Percentiles rank a stretch among this genome's conserved stretches.
Evolutionary conservation across 768 basidiomycete species (phyloP).

Genomic region (Tricholoma sp.): DNA sequence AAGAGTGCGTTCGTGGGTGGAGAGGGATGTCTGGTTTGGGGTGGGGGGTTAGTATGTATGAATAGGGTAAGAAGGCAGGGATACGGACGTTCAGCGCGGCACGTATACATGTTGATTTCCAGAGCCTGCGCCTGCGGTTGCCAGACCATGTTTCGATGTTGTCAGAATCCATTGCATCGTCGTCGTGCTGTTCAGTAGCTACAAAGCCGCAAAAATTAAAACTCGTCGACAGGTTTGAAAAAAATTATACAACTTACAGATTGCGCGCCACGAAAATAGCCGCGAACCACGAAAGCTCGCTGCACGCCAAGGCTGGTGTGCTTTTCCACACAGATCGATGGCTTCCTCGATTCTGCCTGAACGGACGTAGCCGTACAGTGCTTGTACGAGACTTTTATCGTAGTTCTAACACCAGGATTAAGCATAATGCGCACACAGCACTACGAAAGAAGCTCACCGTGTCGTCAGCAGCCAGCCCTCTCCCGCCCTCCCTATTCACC

Average conservation of each 20-base stretch:
- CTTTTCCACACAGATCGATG: conserved; percentile 71
- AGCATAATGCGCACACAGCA: background rate
- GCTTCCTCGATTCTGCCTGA: conserved; percentile 85
- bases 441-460: conserved; percentile 44
- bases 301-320: conserved; percentile 89
- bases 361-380: conserved; percentile 77
- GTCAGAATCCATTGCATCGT: conserved; percentile 45
- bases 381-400: conserved; percentile 73
- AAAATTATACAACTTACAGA: conserved; percentile 41
- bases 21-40: background rate
- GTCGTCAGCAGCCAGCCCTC: conserved; percentile 69
- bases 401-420: conserved; percentile 47
- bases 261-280: conserved; percentile 69
- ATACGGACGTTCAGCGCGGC: conserved; percentile 69
- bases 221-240: too few relatives aligned
- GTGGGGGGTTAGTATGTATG: background rate
- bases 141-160: conserved; percentile 62
- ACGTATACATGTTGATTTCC: conserved; percentile 83
- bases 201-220: background rate
- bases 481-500: conserved; percentile 46
- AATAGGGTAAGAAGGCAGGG: conserved; percentile 40
- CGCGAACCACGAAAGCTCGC: conserved; percentile 83
- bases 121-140: conserved; percentile 71
- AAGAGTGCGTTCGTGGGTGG: conserved; percentile 53
- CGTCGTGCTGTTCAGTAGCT: conserved; percentile 38